Conservation (phyloP, 306 rosid genomes). For the Senna siamea region DNA sequence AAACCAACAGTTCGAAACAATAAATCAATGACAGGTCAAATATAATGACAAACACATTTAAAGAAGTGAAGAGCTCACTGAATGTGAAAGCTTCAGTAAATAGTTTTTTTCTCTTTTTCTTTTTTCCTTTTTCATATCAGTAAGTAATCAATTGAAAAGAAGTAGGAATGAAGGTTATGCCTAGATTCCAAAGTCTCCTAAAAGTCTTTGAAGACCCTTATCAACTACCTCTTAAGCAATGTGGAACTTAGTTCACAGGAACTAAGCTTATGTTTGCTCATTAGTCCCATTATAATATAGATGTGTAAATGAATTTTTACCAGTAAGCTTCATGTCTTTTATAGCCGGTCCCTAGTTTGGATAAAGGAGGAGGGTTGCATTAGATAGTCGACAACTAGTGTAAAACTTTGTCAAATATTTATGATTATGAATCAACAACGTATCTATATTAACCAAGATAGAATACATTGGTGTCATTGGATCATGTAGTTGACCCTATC, state of each 20-base stretch:
- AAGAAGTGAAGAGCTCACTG: background rate
- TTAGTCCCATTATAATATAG: background rate
- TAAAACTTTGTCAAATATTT: too few relatives aligned
- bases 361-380: too few relatives aligned
- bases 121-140: background rate
- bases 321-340: background rate
- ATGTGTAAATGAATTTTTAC: background rate
- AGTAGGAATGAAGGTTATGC: background rate
- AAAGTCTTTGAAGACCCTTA: constrained; percentile 9
- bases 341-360: too few relatives aligned
- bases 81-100: background rate
- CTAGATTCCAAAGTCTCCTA: background rate
- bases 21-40: too few relatives aligned
- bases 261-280: background rate
- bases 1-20: too few relatives aligned
- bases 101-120: background rate
- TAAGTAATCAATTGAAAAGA: background rate
- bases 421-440: too few relatives aligned
- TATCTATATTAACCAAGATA: too few relatives aligned
- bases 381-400: too few relatives aligned
- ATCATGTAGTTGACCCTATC: too few relatives aligned
- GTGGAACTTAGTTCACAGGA: background rate
- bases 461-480: too few relatives aligned
- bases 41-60: background rate
- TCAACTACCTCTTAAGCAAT: background rate